Evolutionary conservation across 2,329 filamentous ascomycete species (phyloP), one percentile per base, ranked within the genome.

Genomic region (Berkeleyomyces basicola): DNA sequence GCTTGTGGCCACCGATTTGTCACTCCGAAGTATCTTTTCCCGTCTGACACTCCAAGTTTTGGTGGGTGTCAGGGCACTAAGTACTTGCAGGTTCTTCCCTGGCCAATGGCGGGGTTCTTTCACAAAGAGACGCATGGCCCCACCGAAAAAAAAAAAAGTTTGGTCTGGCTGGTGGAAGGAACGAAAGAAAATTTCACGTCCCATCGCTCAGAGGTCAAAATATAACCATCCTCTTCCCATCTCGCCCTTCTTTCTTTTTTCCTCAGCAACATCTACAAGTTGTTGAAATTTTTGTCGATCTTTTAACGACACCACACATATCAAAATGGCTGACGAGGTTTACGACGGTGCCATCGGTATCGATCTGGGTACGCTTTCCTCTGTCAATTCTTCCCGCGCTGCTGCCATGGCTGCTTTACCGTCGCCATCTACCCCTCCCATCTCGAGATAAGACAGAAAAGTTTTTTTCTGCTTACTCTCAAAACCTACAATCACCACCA

Each of bases 271-370:
- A 61, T 63, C 64, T 66, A 63, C 67, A 65, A 65, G 63, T 64
- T 64, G 60, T 64, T 64, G 63, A 64, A 62, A 60, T 47, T 60
- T 64, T 61, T 64, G 60, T 64, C 60, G 63, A 64, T 62, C 61
- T 62, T 58, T 62, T 64, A 58, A 64, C 63, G 63, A 64, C 63
- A 64, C 57, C 63, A 64, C 65, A 53, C 63, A 61, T 37, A 65
- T 63, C 63, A 68, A 70, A 70, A 96, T 96, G 92, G 86, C 89
- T 77, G 90, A 96, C 78, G 92, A 96, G 86, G 86, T 95, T 73
- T 99, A 97, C 78, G 93, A 99, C 77, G 93, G 93, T 88, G 93
- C 93, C 85, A 90, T 97, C 81, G 93, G 93, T 85, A 99, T 99
- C 82, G 93, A 99, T 86, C 84, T 99, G 81, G 93, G 92, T 95